phyloP scores from a whole-genome alignment of 352 stramenopile genomes.

The Pythium dissimile region DNA sequence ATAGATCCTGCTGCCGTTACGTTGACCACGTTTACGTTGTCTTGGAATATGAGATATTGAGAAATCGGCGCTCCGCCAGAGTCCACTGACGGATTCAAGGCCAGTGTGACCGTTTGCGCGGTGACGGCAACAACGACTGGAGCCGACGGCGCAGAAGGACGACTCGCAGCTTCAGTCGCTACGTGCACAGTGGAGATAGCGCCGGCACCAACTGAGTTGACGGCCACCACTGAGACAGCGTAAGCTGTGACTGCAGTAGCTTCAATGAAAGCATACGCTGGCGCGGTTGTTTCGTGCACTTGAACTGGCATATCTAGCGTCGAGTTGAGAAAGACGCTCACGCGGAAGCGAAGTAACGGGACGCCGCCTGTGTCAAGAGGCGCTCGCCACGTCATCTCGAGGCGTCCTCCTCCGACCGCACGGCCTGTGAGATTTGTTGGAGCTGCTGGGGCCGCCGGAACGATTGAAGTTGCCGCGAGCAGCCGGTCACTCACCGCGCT shows the following conservation, averaged over 20 bases:
- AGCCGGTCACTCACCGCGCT: conserved; percentile 30
- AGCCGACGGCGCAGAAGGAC: conserved; percentile 20
- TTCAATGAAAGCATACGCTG: conserved; percentile 16
- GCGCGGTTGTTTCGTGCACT: background rate
- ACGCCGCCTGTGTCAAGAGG: conserved; percentile 39
- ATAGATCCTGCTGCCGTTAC: conserved; percentile 16
- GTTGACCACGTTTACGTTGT: conserved; percentile 27
- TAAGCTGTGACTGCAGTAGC: conserved; percentile 29
- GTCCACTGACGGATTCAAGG: conserved; percentile 35
- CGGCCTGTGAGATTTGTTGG: conserved; percentile 5
- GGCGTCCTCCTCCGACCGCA: conserved; percentile 24
- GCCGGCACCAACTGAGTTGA: conserved; percentile 29
- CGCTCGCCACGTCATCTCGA: conserved; percentile 30
- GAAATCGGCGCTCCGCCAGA: conserved; percentile 34
- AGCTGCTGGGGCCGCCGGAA: conserved; percentile 17
- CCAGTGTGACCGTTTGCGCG: conserved; percentile 32
- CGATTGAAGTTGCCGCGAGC: conserved; percentile 23
- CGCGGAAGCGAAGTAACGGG: conserved; percentile 21
- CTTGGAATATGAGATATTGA: conserved; percentile 36
- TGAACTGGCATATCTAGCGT: background rate
- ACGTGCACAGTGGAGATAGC: conserved; percentile 3
- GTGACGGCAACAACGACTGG: conserved; percentile 23
- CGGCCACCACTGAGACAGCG: conserved; percentile 19
- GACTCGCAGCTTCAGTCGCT: conserved; percentile 25
- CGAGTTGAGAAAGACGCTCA: conserved; percentile 9